Base-by-base conservation (phyloP, 805 yeast genomes). In the Metschnikowia gruessii region DNA sequence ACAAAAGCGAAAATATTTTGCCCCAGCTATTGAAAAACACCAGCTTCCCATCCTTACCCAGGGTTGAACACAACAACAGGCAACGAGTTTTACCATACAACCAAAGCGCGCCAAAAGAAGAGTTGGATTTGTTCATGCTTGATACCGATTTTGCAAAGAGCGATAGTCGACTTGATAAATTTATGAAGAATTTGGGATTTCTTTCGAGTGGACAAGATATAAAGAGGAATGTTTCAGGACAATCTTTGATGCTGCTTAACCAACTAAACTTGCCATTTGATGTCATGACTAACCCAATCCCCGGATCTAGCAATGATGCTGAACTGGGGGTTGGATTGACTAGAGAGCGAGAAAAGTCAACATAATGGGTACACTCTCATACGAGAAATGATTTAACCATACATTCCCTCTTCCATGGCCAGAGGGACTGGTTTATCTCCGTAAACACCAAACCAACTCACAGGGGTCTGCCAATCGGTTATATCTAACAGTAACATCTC, bases 371-470 rank as follows among this genome's bases (percentile, higher is more conserved):
- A 8, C 9, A 30, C 33, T 30, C 10, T 30, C 33, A n/a, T n/a
- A 13, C 13, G 13, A 30, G 15, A 30, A 4, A 29, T 11, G n/a
- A 26, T 35, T 53, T 46, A 83, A 29, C 85, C 82, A 56, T 76
- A 91, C 28, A 91, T 64, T 2, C 97, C 96, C 37, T 82, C 83
- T 58, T 89, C 95, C 52, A 85, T 62, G 0, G 94, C 84, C 22
- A 70, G 51, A 0, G 92, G 88, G 2, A 81, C 66, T 3, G 82
- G 81, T 54, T 75, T 80, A 48, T 75, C 80, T 1, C 98, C 98
- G 58, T 91, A 91, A 0, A 86, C 85, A 2, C 95, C 89, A 7
- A 63, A 61, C 98, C 98, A 91, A 31, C 96, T 86, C 13, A 74
- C 68, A 0, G 98, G 97, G 8, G 70, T 69, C 9, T 61, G 53